These are phyloP conservation scores for Ganoderma lingzhi DNA, from an alignment of 1,284 basidiomycete genomes.

Conservation along the genomic window DNA sequence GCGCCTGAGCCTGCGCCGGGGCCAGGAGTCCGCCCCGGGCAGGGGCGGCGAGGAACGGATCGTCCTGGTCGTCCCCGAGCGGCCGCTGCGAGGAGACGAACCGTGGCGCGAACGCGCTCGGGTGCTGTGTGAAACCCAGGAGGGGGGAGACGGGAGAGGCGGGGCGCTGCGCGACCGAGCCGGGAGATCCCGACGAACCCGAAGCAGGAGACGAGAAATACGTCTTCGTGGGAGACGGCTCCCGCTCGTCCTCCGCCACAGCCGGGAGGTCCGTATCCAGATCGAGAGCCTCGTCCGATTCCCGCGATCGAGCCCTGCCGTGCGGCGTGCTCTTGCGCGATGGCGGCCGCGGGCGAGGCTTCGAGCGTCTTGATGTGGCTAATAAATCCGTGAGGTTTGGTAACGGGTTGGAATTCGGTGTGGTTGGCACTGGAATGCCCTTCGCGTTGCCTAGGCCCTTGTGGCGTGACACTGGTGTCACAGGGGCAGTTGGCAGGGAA, in stretches of 20 bases:
- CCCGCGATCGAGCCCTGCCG: conserved; percentile 13
- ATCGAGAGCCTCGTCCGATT: conserved; percentile 7
- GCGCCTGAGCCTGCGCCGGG: conserved; percentile 7
- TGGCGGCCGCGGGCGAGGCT: conserved; percentile 44
- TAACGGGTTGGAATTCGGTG: conserved; percentile 37
- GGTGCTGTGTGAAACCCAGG: conserved; percentile 46
- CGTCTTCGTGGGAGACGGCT: conserved; percentile 47
- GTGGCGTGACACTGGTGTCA: conserved; percentile 27
- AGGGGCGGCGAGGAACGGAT: conserved; percentile 20
- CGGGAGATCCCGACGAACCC: conserved; percentile 41
- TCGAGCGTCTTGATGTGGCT: conserved; percentile 45
- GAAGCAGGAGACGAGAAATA: conserved; percentile 54
- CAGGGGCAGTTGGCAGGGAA: conserved; percentile 27
- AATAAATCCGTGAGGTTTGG: conserved; percentile 46
- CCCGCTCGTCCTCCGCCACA: conserved; percentile 18
- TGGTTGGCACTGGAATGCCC: conserved; percentile 37
- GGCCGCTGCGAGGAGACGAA: conserved; percentile 49
- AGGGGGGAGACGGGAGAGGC: conserved; percentile 49
- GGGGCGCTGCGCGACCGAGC: conserved; percentile 34
- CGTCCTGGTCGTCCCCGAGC: conserved; percentile 18
- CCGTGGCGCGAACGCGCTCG: conserved; percentile 47
- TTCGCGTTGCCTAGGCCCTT: conserved; percentile 41
- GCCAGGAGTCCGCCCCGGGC: conserved; percentile 9
- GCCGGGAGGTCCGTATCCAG: conserved; percentile 20
- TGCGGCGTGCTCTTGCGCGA: conserved; percentile 38